Evolutionary conservation across 306 rosid species (phyloP), one percentile per base, ranked within the genome.

Genomic region (Cucumis cinereus): DNA sequence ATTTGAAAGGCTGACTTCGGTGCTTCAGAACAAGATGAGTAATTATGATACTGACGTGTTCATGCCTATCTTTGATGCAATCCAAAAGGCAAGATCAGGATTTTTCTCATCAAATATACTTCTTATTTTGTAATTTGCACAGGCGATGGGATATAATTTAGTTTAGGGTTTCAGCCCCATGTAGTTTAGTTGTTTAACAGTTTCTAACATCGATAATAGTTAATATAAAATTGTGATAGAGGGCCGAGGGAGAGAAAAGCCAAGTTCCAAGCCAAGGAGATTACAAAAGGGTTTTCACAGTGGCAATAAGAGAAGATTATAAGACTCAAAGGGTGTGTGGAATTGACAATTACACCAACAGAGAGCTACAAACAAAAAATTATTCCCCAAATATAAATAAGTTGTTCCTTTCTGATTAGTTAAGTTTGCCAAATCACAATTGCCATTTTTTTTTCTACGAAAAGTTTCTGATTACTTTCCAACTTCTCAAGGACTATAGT

Each of bases 41-140:
- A 94, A 94, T 82, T 94, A 94, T 81, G 98, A 94, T 67, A 94
- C 97, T 9, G 99, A 94, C 71, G 86, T 94, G 81, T 94, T 94
- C 87, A 30, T 92, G 89, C 99, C 99, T 75, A 85, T 94, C 80
- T 92, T 94, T 81, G 96, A 89, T 77, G 92, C 87, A 49, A 92
- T 94, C 84, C 93, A 94, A 83, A 74, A 77, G 96, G 99, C 88
- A 82, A 77, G 78, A 68, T 26, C 12, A 16, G 61, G 40, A 62
- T 67, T 14, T 62, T 26, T 61, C 30, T 22, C 4, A 6, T 4
- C 13, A 35, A n/a, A 10, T 22, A 19, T 22, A 5, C 15, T 41
- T 41, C 22, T 43, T 43, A 13, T 6, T 30, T 19, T 73, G 35
- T 28, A 28, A 19, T 66, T 73, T 73, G 62, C 61, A 14, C 13